phyloP scores from a whole-genome alignment of 2,329 filamentous ascomycete genomes.

The Penicillium sp. region DNA sequence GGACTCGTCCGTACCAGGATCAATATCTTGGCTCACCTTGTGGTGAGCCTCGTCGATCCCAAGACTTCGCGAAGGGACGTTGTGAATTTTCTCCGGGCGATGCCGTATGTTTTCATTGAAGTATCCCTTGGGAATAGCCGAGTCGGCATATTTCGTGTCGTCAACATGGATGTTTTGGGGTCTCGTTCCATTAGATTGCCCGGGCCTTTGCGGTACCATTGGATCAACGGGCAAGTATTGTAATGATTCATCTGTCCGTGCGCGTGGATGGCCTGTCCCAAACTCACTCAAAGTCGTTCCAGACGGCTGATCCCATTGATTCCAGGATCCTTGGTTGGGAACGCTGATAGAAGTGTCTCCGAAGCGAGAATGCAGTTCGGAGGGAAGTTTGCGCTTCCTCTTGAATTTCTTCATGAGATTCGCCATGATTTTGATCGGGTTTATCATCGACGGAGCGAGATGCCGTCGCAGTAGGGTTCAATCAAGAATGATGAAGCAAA shows the following conservation, averaged over 20 bases:
- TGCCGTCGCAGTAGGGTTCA: slow-evolving; percentile 4
- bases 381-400: slow-evolving; percentile 32
- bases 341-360: slow-evolving; percentile 39
- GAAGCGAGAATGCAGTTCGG: slow-evolving; percentile 37
- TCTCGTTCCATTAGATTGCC: slow-evolving; percentile 1
- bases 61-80: slow-evolving; percentile 7
- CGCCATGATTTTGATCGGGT: slow-evolving; percentile 26
- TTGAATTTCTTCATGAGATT: slow-evolving; percentile 30
- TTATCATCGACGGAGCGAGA: slow-evolving; percentile 22
- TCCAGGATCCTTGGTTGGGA: slow-evolving; percentile 41
- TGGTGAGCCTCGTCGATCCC: slow-evolving; percentile 10
- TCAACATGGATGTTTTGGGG: slow-evolving; percentile 1
- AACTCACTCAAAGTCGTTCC: slow-evolving; percentile 12
- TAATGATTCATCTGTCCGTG: slow-evolving; percentile 10
- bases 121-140: slow-evolving; percentile 26
- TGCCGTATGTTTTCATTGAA: slow-evolving; percentile 28
- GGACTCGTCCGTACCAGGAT: slow-evolving; percentile 14
- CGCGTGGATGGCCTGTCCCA: slow-evolving; percentile 1
- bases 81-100: slow-evolving; percentile 13
- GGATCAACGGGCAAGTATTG: slow-evolving; percentile 12
- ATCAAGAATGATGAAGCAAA: slow-evolving; percentile 1
- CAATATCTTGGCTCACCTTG: neutral
- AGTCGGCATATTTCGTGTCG: neutral
- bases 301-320: slow-evolving; percentile 31
- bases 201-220: neutral